Percentiles rank a stretch among this genome's conserved stretches.
Evolutionary conservation across 768 basidiomycete species (phyloP).

Genomic region (Filobasidium wieringae): DNA sequence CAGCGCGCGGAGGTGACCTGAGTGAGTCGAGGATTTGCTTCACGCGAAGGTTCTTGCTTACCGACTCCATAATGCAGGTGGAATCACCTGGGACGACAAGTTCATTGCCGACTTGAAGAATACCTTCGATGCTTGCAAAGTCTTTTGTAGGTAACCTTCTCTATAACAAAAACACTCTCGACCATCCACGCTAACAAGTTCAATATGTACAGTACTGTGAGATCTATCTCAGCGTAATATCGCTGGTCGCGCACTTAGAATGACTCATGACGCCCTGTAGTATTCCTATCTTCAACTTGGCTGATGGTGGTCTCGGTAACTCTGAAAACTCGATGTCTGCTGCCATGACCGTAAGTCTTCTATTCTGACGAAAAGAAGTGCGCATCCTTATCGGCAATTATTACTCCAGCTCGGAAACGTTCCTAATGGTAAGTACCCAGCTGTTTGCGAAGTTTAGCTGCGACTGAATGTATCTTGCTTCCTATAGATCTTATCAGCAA

Average conservation of each 20-base stretch:
- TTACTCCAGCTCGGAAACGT: slow-evolving; percentile 31
- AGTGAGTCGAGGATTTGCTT: no score
- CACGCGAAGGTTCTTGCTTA: no score
- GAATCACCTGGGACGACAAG: slow-evolving; percentile 34
- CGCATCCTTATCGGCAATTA: no score
- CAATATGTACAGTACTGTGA: no score
- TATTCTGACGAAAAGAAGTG: no score
- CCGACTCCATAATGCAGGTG: no score
- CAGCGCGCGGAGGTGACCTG: slow-evolving; percentile 18
- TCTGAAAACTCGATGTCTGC: slow-evolving; percentile 29
- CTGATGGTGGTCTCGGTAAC: slow-evolving; percentile 33
- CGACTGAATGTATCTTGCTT: background rate
- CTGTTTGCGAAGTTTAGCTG: background rate
- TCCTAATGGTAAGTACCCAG: slow-evolving; percentile 27
- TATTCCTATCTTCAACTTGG: slow-evolving; percentile 34
- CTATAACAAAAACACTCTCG: background rate
- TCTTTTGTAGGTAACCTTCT: slow-evolving; percentile 14
- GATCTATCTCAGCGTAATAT: no score
- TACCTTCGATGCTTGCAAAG: slow-evolving; percentile 30
- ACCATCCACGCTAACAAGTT: background rate
- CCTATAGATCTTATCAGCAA: slow-evolving; percentile 20
- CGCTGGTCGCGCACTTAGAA: no score
- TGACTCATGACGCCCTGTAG: no score
- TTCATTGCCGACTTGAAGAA: slow-evolving; percentile 36
- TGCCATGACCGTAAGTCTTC: slow-evolving; percentile 30